These are phyloP conservation scores for Bauhinia variegata DNA, from an alignment of 306 rosid genomes.

Conservation along the genomic window DNA sequence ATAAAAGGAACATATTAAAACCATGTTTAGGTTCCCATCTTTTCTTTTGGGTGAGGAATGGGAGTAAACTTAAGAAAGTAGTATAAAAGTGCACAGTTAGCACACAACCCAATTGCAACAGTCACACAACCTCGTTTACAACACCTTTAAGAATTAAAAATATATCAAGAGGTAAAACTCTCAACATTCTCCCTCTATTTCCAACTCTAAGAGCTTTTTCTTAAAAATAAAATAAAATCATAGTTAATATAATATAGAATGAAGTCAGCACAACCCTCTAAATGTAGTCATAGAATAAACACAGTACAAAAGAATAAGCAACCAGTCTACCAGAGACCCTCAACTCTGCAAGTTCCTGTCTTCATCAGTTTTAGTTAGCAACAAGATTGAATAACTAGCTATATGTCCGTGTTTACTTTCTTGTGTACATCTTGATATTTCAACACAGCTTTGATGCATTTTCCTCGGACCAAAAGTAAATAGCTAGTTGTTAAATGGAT, in stretches of 20 bases:
- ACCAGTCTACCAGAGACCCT: constrained; percentile 1
- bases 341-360: background rate
- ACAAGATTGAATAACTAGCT: no score
- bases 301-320: background rate
- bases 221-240: no score
- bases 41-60: constrained; percentile 4
- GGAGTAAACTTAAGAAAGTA: background rate
- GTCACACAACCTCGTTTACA: no score
- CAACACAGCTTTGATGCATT: background rate
- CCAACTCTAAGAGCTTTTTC: background rate
- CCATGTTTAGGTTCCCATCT: background rate
- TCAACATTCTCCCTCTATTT: background rate
- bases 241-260: background rate
- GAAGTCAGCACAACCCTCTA: background rate
- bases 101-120: constrained; percentile 7
- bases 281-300: background rate
- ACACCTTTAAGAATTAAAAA: no score
- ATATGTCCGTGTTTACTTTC: background rate
- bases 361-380: background rate
- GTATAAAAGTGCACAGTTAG: background rate
- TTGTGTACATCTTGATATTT: background rate
- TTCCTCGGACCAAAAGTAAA: background rate
- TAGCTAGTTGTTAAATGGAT: background rate
- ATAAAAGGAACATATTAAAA: constrained; percentile 6
- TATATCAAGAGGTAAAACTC: background rate